Percentiles rank a stretch among this genome's conserved stretches.
Evolutionary conservation across 164 flowering plant genomes (phyloP).

Genomic region (Piper betle): DNA sequence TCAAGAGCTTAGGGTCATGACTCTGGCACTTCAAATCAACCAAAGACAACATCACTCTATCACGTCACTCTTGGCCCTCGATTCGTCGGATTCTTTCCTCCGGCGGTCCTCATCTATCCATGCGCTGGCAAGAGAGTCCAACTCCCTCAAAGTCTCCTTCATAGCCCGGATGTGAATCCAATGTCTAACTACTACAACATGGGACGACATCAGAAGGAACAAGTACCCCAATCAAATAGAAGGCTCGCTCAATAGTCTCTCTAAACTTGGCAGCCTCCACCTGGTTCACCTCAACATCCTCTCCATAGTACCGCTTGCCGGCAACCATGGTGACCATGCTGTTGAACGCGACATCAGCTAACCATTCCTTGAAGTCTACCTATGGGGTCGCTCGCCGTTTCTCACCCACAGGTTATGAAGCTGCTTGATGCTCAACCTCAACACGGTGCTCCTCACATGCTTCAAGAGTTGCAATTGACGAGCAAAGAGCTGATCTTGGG

Average conservation of each 20-base stretch:
- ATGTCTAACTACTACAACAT: constrained; percentile 2
- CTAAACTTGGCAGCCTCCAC: not conserved
- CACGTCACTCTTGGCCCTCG: not conserved
- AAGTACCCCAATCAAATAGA: not conserved
- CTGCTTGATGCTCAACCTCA: not conserved
- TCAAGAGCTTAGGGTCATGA: too few relatives aligned
- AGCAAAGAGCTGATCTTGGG: not conserved
- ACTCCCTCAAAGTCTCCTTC: constrained; percentile 4
- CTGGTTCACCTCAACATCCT: not conserved
- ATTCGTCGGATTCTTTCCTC: not conserved
- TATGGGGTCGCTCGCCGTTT: not conserved
- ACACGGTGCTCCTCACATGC: not conserved
- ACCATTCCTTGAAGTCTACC: constrained; percentile 2
- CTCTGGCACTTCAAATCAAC: not conserved
- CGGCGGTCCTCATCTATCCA: constrained; percentile 6
- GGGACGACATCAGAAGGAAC: constrained; percentile 3
- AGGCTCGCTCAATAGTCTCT: not conserved
- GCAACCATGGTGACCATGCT: not conserved
- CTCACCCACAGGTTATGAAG: not conserved
- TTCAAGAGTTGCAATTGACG: not conserved
- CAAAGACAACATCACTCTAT: constrained; percentile 5
- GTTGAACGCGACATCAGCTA: not conserved
- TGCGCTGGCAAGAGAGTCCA: not conserved
- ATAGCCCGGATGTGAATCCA: not conserved
- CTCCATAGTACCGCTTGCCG: constrained; percentile 2